Evolutionary conservation across 164 flowering plant genomes (phyloP), one percentile per base, ranked within the genome.

Genomic region (Vitis rupestris): DNA sequence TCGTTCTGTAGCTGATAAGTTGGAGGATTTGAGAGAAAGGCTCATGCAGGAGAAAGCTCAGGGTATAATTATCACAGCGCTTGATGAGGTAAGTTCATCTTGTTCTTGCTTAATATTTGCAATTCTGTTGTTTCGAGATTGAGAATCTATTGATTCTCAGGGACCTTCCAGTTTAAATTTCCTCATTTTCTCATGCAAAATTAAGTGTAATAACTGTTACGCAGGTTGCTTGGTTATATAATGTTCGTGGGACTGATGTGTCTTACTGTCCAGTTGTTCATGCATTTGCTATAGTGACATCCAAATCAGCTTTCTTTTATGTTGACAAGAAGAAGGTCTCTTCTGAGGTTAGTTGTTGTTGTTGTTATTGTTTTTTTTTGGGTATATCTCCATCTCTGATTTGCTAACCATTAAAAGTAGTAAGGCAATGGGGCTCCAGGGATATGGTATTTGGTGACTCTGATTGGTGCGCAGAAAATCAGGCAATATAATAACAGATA

Each of bases 141-240:
- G 58, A 37, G n/a, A 14, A 61, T 61, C 17, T 59, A 15, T 44
- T 13, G 4, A 12, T 17, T 60, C 16, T n/a, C n/a, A 14, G 51
- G 59, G 50, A 9, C 37, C 44, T 14, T 14, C 47, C 11, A 14
- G 17, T 10, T 44, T 11, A 58, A 16, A 15, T 27, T 67, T 8
- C n/a, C 30, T 49, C 10, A n/a, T 19, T 68, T 29, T 14, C 19
- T 63, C 9, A 56, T 62, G 67, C 66, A 49, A 54, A 60, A 49
- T 49, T 59, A 27, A 12, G 31, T 70, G 11, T 29, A 30, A 47
- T 53, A 49, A 44, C 47, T 17, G 30, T 49, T 23, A 8, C 80
- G 63, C 85, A 95, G 99, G 98, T 96, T 79, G 99, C 97, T 71
- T 96, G 99, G 98, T 73, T 96, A 74, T 96, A 85, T 69, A 96